These are phyloP conservation scores for Panicum hallii DNA, from an alignment of 202 grass and related monocot species.

Conservation along the genomic window DNA sequence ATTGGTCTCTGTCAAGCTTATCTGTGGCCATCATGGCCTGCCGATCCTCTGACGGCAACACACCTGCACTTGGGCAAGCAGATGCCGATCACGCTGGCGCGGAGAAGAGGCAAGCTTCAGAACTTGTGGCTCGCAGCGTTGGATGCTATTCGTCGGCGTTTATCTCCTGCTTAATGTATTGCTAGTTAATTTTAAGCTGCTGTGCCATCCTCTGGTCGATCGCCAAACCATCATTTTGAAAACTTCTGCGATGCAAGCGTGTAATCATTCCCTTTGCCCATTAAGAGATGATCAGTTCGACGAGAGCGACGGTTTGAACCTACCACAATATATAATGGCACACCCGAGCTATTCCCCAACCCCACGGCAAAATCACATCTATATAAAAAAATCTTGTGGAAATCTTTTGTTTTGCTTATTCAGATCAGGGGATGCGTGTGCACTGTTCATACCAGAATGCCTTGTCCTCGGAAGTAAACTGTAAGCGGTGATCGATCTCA, in stretches of 20 bases:
- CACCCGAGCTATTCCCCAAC: not conserved
- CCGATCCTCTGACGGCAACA: not conserved
- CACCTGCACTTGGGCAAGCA: not conserved
- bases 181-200: not conserved
- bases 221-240: constrained; percentile 19
- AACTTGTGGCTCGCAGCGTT: not conserved
- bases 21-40: not conserved
- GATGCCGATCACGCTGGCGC: not conserved
- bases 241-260: constrained; percentile 4
- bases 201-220: not conserved
- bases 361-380: not conserved
- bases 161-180: not conserved
- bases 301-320: not conserved
- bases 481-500: not conserved
- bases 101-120: not conserved
- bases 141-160: not conserved
- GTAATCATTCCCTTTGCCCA: not conserved
- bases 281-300: not conserved
- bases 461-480: not conserved
- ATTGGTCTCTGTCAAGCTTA: not conserved
- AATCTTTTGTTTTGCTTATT: not conserved
- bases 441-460: not conserved
- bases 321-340: not conserved
- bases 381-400: not conserved
- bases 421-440: not conserved